These are phyloP conservation scores for Leptographium procerum DNA, from an alignment of 2,329 filamentous ascomycete genomes.

Conservation along the genomic window DNA sequence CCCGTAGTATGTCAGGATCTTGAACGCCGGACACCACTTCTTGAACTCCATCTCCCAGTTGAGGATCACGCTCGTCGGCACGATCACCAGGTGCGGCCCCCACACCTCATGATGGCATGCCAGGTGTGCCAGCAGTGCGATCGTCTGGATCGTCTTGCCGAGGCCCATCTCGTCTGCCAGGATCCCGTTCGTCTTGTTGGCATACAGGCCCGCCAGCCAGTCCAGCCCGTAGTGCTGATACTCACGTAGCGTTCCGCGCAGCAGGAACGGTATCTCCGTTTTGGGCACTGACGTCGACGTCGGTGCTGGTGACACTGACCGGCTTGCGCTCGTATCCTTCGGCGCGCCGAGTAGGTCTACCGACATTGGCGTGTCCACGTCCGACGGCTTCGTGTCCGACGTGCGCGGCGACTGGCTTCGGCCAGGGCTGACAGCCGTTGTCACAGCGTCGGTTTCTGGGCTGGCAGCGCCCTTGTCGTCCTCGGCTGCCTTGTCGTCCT, in stretches of 20 bases:
- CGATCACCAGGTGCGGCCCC: conserved; percentile 92
- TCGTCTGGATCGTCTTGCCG: conserved; percentile 97
- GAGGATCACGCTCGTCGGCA: conserved; percentile 95
- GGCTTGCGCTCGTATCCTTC: conserved; percentile 20
- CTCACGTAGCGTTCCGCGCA: conserved; percentile 81
- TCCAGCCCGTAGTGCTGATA: conserved; percentile 97
- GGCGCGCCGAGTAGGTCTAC: conserved; percentile 14
- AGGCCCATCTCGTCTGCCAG: conserved; percentile 97
- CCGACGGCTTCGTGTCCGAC: conserved; percentile 40
- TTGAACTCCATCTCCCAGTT: conserved; percentile 99
- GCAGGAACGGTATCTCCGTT: conserved; percentile 67
- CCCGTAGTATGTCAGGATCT: conserved; percentile 94
- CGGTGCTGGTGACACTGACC: conserved; percentile 22
- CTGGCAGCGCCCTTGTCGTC: conserved; percentile 18
- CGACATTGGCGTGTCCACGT: conserved; percentile 29
- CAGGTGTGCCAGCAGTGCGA: conserved; percentile 82
- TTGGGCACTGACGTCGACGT: conserved; percentile 29
- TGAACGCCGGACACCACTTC: conserved; percentile 96
- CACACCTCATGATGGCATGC: conserved; percentile 84
- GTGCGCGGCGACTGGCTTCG: conserved; percentile 36
- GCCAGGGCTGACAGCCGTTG: conserved; percentile 30
- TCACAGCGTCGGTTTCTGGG: conserved; percentile 31
- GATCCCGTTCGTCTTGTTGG: conserved; percentile 88
- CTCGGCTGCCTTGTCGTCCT: background rate
- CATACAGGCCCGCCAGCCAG: conserved; percentile 89